Evolutionary conservation across 2,329 filamentous ascomycete genomes (phyloP), one percentile per base, ranked within the genome.

Genomic region (Mycocentrospora acerina): DNA sequence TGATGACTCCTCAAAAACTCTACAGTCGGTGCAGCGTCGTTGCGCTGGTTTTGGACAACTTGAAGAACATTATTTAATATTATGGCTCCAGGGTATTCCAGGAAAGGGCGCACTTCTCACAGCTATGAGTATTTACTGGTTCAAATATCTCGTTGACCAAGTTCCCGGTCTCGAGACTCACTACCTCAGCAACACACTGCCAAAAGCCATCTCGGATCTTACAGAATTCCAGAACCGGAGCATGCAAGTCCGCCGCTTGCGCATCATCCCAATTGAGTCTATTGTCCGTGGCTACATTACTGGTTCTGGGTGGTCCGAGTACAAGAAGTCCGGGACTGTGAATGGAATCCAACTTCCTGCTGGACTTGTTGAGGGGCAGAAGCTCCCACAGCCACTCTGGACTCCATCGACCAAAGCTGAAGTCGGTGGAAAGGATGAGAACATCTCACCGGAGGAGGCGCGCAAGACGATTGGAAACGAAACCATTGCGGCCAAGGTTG

Each of bases 231-330:
- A 42, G 13, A 74, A 79, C 54, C 83, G 89, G 43, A 82, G 79
- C 62, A 94, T 95, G 89, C 79, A 82, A 51, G 86, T 91, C 38
- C 81, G 83, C 46, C 81, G 81, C 49, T 76, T 89, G 41, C 79
- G 83, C 55, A 81, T 93, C 48, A 81, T 94, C 42, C 86, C 87
- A 16, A 76, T 94, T 47, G 87, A 91, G 69, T 86, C 83, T 29
- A 91, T 91, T 46, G 87, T 94, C n/a, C 82, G 89, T 41, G 90
- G 90, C 52, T 95, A 95, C 72, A 82, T 95, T 62, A 90, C 90
- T 5, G 90, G 90, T 29, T 86, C 82, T 30, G 89, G 87, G 0
- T 95, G 88, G 85, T 76, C 76, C 26, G 89, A 95, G 71, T 88
- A 93, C 72, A 72, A 80, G 62, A 76, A 78, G 50, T 75, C 70